A percentile compares a stretch with the other conserved stretches of the same genome.
These are phyloP conservation scores for Penicillium antarcticum DNA, from an alignment of 495 filamentous ascomycete species.

Conservation along the genomic window DNA sequence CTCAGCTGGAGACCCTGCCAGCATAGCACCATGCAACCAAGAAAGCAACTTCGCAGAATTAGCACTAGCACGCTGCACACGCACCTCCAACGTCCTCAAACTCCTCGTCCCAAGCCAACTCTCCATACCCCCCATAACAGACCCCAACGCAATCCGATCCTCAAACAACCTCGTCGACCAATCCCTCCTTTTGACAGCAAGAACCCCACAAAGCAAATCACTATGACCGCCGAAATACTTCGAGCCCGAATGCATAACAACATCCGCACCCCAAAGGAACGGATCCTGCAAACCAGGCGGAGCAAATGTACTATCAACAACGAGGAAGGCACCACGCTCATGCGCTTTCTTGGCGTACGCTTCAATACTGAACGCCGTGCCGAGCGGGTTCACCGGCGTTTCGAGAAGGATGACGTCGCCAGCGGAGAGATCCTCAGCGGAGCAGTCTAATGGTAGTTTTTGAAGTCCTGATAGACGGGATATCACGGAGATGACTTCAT, in stretches of 20 bases:
- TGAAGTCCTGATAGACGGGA: constrained; percentile 62
- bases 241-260: constrained; percentile 81
- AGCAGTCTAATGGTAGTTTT: constrained; percentile 57
- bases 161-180: constrained; percentile 52
- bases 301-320: constrained; percentile 83
- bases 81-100: constrained; percentile 74
- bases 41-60: constrained; percentile 61
- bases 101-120: constrained; percentile 83
- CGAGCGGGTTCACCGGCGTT: constrained; percentile 81
- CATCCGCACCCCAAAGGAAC: constrained; percentile 69
- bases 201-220: constrained; percentile 79
- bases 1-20: constrained; percentile 16
- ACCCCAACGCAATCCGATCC: constrained; percentile 68
- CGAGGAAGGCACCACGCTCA: constrained; percentile 61
- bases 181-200: constrained; percentile 54
- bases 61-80: constrained; percentile 65
- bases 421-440: constrained; percentile 45
- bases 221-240: constrained; percentile 92
- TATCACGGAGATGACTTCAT: constrained; percentile 68
- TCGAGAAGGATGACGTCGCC: constrained; percentile 87
- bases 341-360: constrained; percentile 66
- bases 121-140: constrained; percentile 79
- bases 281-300: constrained; percentile 86
- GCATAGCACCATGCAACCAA: constrained; percentile 57
- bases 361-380: constrained; percentile 65